Percentiles rank a stretch among this genome's conserved stretches.
These are phyloP conservation scores for Dysphania ambrosioides DNA, from an alignment of 148 eudicot species.

Conservation along the genomic window DNA sequence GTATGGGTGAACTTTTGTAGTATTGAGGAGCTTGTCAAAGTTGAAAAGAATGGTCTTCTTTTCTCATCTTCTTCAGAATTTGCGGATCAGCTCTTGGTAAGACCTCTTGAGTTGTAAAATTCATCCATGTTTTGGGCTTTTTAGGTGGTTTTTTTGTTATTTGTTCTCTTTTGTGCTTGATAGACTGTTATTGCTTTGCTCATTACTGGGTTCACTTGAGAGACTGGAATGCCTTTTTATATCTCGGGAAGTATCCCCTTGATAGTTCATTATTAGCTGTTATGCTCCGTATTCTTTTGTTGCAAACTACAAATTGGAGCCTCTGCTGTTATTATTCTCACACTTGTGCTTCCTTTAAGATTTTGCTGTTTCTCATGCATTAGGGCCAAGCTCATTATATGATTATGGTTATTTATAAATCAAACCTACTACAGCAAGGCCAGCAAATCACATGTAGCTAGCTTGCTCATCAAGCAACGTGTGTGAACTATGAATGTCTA, in stretches of 20 bases:
- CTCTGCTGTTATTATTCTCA: neutral
- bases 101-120: slow-evolving; percentile 9
- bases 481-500: too few species aligned
- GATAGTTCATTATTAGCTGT: neutral
- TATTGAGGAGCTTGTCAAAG: slow-evolving; percentile 92
- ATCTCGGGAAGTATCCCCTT: neutral
- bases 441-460: too few species aligned
- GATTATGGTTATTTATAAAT: too few species aligned
- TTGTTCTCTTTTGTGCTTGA: neutral
- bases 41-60: slow-evolving; percentile 82
- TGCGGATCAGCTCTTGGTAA: slow-evolving; percentile 86
- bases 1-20: slow-evolving; percentile 33
- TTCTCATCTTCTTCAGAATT: slow-evolving; percentile 93
- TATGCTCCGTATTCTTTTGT: neutral
- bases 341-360: too few species aligned
- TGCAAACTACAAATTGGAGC: neutral
- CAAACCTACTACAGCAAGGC: too few species aligned
- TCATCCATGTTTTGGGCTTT: slow-evolving; percentile 3
- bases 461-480: too few species aligned
- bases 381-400: too few species aligned
- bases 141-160: neutral
- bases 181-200: neutral
- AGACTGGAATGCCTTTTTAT: neutral
- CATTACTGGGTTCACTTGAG: neutral
- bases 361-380: too few species aligned